Base-by-base conservation (phyloP, 805 yeast genomes). In the Teunomyces funiuensis region DNA sequence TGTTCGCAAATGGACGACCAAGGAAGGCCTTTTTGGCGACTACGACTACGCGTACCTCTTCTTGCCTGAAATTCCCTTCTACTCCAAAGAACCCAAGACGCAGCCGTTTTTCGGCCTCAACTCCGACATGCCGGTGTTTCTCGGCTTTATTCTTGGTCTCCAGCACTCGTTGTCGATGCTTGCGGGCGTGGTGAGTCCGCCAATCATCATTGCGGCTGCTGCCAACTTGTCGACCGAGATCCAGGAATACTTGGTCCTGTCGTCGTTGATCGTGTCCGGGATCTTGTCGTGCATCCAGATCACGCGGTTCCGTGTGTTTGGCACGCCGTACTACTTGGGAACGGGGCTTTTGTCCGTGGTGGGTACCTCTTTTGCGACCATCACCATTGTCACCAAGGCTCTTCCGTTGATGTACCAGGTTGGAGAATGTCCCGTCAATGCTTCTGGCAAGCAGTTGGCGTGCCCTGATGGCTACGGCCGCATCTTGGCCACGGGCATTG, bases 401-500 rank as follows among this genome's bases (percentile, higher is more conserved):
- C 66, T 89, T 50, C 90, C 95, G 14, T 69, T 83, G 70, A 85
- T 89, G 95, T 89, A 90, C 67, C 52, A 55, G 3, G 71, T 68
- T 33, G 96, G 95, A 4, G 66, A 60, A 37, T 87, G 97, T 65
- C 82, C 84, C 1, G 50, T 59, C 3, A 82, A 67, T 25, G 72
- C 74, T 3, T 83, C 79, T 47, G 96, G 96, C 3, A 79, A 74
- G 5, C 51, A 63, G 7, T 71, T 85, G 39, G 76, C 96, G 3
- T 90, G 97, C 66, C 95, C 95, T 5, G 86, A 84, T 44, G 97
- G 95, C 1, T 90, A 88, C 57, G 97, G 97, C 50, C 80, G 81
- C n/a, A 74, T 89, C 29, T 66, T 89, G 46, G 97, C 84, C 27
- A 85, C 96, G 6, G 84, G 89, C n/a, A 73, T 78, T 28, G 74